A percentile compares a stretch with the other conserved stretches of the same genome.
These are phyloP conservation scores for Neopestalotiopsis sp. DNA, from an alignment of 2,329 filamentous ascomycete genomes.

Conservation along the genomic window DNA sequence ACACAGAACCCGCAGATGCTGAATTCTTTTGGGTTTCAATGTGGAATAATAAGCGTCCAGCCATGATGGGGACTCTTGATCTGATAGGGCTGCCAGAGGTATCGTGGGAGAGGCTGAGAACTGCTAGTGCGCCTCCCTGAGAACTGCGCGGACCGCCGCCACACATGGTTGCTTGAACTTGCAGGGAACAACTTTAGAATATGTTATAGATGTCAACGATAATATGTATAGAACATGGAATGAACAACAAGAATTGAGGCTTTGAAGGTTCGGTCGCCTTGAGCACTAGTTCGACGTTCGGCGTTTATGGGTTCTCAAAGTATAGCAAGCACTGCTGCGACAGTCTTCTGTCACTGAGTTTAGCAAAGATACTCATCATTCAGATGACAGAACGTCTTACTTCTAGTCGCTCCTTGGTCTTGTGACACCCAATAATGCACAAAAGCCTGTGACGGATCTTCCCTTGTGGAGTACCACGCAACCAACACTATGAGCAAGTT, in stretches of 20 bases:
- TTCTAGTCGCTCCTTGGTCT: background rate
- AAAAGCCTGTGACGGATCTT: conserved; percentile 6
- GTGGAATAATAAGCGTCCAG: conserved; percentile 46
- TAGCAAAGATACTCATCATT: background rate
- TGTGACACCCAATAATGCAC: background rate
- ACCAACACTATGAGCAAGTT: conserved; percentile 37
- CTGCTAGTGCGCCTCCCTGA: conserved; percentile 52
- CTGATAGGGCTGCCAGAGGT: conserved; percentile 23
- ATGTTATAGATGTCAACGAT: background rate
- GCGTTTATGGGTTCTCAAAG: too few species aligned
- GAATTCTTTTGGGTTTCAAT: conserved; percentile 42
- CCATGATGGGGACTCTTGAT: conserved; percentile 23
- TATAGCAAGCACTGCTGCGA: too few species aligned
- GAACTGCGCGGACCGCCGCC: conserved; percentile 48
- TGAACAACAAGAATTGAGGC: too few species aligned
- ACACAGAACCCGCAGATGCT: conserved; percentile 46
- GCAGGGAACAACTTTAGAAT: too few species aligned
- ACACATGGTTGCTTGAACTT: conserved; percentile 43
- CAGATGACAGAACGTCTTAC: background rate
- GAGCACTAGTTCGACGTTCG: too few species aligned
- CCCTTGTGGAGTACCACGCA: background rate
- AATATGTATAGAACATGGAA: too few species aligned
- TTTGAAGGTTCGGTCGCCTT: too few species aligned
- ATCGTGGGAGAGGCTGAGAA: conserved; percentile 38
- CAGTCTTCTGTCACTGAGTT: too few species aligned